phyloP scores from a whole-genome alignment of 305 asterid genomes.

The Fraxinus platypoda region DNA sequence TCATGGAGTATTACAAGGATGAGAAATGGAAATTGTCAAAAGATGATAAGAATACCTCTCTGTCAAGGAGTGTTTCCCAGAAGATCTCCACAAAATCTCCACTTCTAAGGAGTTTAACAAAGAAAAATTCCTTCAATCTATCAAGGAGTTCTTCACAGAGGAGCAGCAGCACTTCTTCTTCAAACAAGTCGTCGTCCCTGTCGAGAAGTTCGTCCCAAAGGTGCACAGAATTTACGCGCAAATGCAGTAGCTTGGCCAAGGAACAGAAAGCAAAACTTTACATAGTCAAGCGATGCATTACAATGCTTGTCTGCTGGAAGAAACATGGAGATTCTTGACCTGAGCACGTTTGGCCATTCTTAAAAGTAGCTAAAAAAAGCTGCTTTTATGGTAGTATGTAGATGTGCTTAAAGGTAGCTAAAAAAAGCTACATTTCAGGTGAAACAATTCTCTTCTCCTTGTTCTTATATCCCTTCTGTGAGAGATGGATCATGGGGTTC shows the following conservation, averaged over 20 bases:
- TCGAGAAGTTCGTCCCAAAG: conserved; percentile 63
- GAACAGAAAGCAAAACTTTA: conserved; percentile 87
- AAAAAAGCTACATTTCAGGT: background rate
- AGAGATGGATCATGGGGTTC: conserved; percentile 37
- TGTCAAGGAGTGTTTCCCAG: conserved; percentile 53
- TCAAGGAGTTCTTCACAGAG: conserved; percentile 62
- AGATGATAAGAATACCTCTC: conserved; percentile 46
- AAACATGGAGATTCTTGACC: conserved; percentile 66
- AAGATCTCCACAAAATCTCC: conserved; percentile 36
- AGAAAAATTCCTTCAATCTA: conserved; percentile 45
- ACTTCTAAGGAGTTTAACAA: conserved; percentile 40
- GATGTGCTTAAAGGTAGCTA: background rate
- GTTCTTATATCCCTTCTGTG: conserved; percentile 18
- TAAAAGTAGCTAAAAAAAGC: background rate
- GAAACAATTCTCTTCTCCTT: background rate
- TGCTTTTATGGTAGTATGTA: background rate
- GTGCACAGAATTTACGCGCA: conserved; percentile 59
- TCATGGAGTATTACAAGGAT: conserved; percentile 87
- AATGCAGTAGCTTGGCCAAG: conserved; percentile 75
- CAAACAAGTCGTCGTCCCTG: conserved; percentile 41
- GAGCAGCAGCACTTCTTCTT: conserved; percentile 22
- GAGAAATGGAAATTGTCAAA: conserved; percentile 66
- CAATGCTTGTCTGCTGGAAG: conserved; percentile 84
- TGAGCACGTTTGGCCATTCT: background rate
- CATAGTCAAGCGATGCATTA: conserved; percentile 87